Conservation (phyloP, 441 rosid genomes). For the Pelargonium australe region DNA sequence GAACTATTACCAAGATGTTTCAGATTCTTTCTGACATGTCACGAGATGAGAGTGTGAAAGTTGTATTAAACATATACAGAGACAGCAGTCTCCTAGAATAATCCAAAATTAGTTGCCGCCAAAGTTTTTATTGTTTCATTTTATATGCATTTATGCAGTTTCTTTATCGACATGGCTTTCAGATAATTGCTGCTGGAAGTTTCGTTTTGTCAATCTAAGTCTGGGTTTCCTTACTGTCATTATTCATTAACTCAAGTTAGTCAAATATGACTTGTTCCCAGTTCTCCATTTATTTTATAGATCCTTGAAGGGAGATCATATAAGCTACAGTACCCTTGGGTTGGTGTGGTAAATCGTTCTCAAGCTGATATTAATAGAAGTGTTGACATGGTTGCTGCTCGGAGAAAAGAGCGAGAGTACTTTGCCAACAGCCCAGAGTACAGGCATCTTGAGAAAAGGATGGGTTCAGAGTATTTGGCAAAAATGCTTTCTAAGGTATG, state of each 20-base stretch:
- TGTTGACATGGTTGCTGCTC: conserved; percentile 87
- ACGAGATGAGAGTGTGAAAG: background rate
- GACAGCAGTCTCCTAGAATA: background rate
- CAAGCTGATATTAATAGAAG: conserved; percentile 97
- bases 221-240: background rate
- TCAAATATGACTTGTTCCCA: background rate
- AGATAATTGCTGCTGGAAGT: background rate
- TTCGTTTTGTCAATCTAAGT: background rate
- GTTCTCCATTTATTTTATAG: conserved; percentile 28
- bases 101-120: background rate
- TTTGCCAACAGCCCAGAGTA: conserved; percentile 96
- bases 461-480: conserved; percentile 98
- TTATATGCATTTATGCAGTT: background rate
- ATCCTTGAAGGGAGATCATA: conserved; percentile 96
- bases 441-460: conserved; percentile 80
- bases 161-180: background rate
- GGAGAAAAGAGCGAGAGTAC: conserved; percentile 87
- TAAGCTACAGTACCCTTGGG: conserved; percentile 98
- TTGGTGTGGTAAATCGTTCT: conserved; percentile 96
- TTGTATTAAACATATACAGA: background rate
- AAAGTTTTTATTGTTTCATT: background rate
- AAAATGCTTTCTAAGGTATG: conserved; percentile 81
- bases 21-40: background rate
- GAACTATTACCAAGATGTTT: background rate
- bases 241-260: background rate